Evolutionary conservation across 1,139 yeast species (phyloP), one percentile per base, ranked within the genome.

Genomic region (Candida tropicalis): DNA sequence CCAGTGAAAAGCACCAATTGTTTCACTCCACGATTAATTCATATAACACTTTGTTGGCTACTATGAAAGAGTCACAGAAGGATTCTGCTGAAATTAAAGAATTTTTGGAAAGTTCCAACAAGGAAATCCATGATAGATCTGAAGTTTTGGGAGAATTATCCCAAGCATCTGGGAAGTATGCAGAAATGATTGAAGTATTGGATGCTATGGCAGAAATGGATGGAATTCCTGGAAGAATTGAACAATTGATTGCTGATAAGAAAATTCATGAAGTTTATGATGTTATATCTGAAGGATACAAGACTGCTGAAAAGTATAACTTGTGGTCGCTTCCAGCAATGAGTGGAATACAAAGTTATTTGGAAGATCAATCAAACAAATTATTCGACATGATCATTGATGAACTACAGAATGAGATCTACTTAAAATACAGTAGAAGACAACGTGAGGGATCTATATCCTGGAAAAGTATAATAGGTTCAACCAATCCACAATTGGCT

Each of bases 11-110:
- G 58, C 87, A 86, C 60, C 95, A 88, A 59, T 82, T 88, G 2
- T 91, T 91, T 66, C 90, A 88, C 60, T 83, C 82, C 50, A 82
- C 90, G 48, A 80, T 88, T 42, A 95, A 95, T 1, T 82, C 90
- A 0, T 88, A 86, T 58, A 81, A 87, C 43, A 66, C 75, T 24
- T 74, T 84, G 2, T 76, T 84, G 7, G 72, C 77, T 38, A 69
- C 82, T 1, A 68, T 87, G 23, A 65, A 75, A 17, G 74, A 79
- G 26, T 79, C 88, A 4, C 87, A 84, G 53, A 60, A 70, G 7
- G 79, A 78, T 28, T 69, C 86, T 13, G 58, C 65, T 18, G 70
- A 65, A 38, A 77, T 87, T 33, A 73, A 75, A 47, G 68, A 73
- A 12, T 76, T 79, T 53, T 73, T 88, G 26, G 74, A 66, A 31